Base-by-base conservation (phyloP, 2,329 filamentous ascomycete species). In the Pseudopithomyces maydicus region DNA sequence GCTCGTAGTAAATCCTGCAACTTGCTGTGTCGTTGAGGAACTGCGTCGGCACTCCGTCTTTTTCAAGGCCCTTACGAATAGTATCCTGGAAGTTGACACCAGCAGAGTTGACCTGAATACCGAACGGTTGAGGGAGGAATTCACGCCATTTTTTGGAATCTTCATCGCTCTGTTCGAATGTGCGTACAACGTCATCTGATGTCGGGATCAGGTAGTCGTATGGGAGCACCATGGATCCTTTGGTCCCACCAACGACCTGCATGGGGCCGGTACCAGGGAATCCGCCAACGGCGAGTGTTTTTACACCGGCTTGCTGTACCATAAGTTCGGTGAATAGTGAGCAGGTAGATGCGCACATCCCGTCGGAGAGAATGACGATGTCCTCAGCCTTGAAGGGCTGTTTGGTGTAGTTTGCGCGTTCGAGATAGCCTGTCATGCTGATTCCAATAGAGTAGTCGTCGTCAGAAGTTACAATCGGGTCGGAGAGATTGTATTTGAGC, bases 1-100 rank as follows among this genome's bases (percentile, higher is more conserved):
- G 68, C 2, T 86, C 86, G 57, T 84, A 88, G 66, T 82, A 89
- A 12, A 88, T 69, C 5, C 85, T 78, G 61, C 86, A 89, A 62
- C 86, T 83, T 0, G 87, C 83, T 1, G 84, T 80, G 60, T 88
- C 82, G 54, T 85, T 84, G 1, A 83, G 73, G 65, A 88, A 89
- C 62, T 90, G 87, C 15, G 82, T 72, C 14, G 86, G 82, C 0
- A 79, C 70, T 5, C 72, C 73, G 3, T 65, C 69, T 0, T 47
- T 52, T 53, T 75, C 73, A 1, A 68, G 48, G 47, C 74, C 72
- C 35, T 41, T 63, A 17, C 73, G 63, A 45, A 76, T 76, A 32
- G 74, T 78, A 57, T 79, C 77, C 41, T 74, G 71, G 57, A 76
- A 74, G 41, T 79, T 79, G 14, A 78, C 62, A 10, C 53, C 55